Conservation (phyloP, 2,329 filamentous ascomycete genomes). For the Trichocomaceae sp. region DNA sequence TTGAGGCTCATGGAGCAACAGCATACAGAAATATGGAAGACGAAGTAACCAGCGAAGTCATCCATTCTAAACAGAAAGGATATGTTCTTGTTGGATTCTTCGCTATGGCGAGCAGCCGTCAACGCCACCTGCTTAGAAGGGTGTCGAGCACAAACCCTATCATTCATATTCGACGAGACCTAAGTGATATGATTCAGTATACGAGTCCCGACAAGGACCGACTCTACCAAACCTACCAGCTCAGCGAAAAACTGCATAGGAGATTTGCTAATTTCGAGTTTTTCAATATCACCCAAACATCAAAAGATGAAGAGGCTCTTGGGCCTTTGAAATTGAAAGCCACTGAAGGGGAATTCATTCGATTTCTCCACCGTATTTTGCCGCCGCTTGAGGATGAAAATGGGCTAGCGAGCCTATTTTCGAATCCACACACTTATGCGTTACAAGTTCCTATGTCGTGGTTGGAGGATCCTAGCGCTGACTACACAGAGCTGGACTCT, state of each 20-base stretch:
- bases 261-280: conserved; percentile 69
- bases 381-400: conserved; percentile 53
- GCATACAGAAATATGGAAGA: conserved; percentile 60
- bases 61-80: conserved; percentile 53
- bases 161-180: conserved; percentile 62
- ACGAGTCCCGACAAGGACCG: conserved; percentile 55
- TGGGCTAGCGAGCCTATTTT: conserved; percentile 41
- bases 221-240: conserved; percentile 52
- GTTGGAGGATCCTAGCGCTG: conserved; percentile 48
- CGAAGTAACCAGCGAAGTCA: conserved; percentile 53
- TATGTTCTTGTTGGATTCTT: conserved; percentile 64
- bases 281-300: conserved; percentile 62
- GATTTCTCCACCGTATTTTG: conserved; percentile 52
- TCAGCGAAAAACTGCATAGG: conserved; percentile 49
- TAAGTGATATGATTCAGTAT: conserved; percentile 51
- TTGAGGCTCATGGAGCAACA: conserved; percentile 54
- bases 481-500: conserved; percentile 60
- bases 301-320: conserved; percentile 13
- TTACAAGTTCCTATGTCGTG: conserved; percentile 55
- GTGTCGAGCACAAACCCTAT: conserved; percentile 62
- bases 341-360: conserved; percentile 62
- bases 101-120: conserved; percentile 60
- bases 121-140: conserved; percentile 51
- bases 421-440: conserved; percentile 60
- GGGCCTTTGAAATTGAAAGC: conserved; percentile 58